A percentile compares a stretch with the other conserved stretches of the same genome.
These are phyloP conservation scores for Agastache rugosa DNA, from an alignment of 257 asterid genomes.

Conservation along the genomic window DNA sequence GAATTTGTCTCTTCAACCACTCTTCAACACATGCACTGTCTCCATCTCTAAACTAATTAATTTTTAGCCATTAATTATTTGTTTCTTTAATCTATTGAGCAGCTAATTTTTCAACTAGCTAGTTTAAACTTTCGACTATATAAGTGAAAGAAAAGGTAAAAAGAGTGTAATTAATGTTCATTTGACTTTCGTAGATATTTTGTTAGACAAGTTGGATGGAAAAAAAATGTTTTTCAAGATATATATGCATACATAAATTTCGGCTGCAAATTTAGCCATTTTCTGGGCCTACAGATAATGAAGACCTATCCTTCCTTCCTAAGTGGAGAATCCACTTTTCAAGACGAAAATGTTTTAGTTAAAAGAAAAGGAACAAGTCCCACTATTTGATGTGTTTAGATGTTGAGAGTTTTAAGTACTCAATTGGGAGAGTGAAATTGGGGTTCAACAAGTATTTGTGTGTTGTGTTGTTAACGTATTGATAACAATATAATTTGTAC, in stretches of 20 bases:
- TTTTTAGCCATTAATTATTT: neutral
- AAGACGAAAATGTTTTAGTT: conserved; percentile 18
- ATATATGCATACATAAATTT: neutral
- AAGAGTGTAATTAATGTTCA: neutral
- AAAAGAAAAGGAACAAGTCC: neutral
- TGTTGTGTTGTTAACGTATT: too few species aligned
- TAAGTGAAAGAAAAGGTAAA: neutral
- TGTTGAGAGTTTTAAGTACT: neutral
- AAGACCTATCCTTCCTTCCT: conserved; percentile 28
- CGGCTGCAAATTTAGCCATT: neutral
- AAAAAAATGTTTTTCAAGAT: too few species aligned
- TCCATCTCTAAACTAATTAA: conserved; percentile 1
- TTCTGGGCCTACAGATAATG: conserved; percentile 18
- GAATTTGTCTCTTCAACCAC: conserved; percentile 46
- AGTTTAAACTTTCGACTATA: neutral
- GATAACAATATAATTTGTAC: too few species aligned
- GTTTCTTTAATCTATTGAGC: neutral
- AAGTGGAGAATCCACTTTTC: conserved; percentile 44
- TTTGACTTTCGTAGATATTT: conserved; percentile 9
- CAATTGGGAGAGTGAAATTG: conserved; percentile 10
- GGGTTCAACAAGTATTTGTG: too few species aligned
- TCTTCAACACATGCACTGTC: conserved; percentile 35
- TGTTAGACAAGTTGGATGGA: conserved; percentile 5
- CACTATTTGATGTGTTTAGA: conserved; percentile 8
- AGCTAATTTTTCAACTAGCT: neutral